Percentiles rank a stretch among this genome's conserved stretches.
Conservation (phyloP, 148 eudicot genomes). For the Nyssa sinensis region DNA sequence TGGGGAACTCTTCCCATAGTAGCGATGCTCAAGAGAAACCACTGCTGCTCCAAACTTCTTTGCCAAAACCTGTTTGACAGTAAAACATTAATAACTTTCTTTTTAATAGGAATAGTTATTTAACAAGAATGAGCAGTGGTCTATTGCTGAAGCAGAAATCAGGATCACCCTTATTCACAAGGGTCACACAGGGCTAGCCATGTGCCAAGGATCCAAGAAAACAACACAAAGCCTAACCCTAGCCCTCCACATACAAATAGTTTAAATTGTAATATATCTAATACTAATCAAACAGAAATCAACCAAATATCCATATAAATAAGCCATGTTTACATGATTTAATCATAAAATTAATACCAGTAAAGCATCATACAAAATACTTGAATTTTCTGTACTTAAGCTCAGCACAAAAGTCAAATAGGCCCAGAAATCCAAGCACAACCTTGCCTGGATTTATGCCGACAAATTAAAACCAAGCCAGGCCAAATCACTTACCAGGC, state of each 20-base stretch:
- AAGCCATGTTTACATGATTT: too few species aligned
- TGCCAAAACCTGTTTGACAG: constrained; percentile 66
- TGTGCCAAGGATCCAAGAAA: not conserved
- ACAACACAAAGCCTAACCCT: not conserved
- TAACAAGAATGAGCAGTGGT: not conserved
- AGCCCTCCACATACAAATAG: not conserved
- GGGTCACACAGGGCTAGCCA: not conserved
- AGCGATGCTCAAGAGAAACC: constrained; percentile 95
- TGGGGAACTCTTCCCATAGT: constrained; percentile 94
- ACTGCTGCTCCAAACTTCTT: constrained; percentile 98
- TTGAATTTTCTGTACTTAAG: too few species aligned
- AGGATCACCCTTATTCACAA: not conserved
- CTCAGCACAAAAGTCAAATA: constrained; percentile 4
- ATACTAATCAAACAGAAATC: constrained; percentile 1
- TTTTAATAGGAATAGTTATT: not conserved
- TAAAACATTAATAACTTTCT: constrained; percentile 12
- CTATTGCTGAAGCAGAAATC: not conserved
- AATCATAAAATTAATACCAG: not conserved
- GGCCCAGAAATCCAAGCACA: constrained; percentile 6
- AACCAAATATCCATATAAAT: constrained; percentile 1
- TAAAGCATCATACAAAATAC: too few species aligned
- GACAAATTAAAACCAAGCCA: not conserved
- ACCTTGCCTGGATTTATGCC: constrained; percentile 3
- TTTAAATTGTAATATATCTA: not conserved
- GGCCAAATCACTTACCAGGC: not conserved